These are phyloP conservation scores for Alternaria triticimaculans DNA, from an alignment of 2,329 filamentous ascomycete species.

Conservation along the genomic window DNA sequence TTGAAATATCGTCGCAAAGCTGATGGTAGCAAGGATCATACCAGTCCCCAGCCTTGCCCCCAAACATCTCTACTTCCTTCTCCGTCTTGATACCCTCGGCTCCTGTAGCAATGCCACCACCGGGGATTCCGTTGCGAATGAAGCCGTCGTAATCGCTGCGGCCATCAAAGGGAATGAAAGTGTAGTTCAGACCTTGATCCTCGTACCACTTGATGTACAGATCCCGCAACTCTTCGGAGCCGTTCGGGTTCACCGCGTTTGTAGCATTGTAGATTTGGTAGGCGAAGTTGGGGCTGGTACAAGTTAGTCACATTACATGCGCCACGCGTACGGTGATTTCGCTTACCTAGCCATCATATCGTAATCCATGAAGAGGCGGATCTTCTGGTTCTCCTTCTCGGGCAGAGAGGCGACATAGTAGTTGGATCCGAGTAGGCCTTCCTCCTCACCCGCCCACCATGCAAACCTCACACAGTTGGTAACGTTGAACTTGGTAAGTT, in stretches of 20 bases:
- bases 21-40: conserved; percentile 52
- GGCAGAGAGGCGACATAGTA: conserved; percentile 49
- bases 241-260: conserved; percentile 45
- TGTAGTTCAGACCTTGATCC: conserved; percentile 46
- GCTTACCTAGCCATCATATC: conserved; percentile 50
- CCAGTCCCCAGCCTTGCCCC: conserved; percentile 48
- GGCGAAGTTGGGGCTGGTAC: conserved; percentile 43
- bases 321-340: not conserved
- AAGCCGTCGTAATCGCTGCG: conserved; percentile 53
- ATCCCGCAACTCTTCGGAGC: conserved; percentile 47
- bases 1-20: conserved; percentile 48
- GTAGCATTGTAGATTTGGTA: conserved; percentile 52
- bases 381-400: conserved; percentile 47
- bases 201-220: conserved; percentile 50
- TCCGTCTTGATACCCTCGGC: conserved; percentile 52
- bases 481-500: conserved; percentile 49
- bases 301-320: not conserved
- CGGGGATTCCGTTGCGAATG: conserved; percentile 50
- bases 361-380: conserved; percentile 53
- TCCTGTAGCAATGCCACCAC: conserved; percentile 51
- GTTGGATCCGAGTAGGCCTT: conserved; percentile 49
- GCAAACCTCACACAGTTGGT: conserved; percentile 51
- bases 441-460: conserved; percentile 51
- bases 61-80: conserved; percentile 45
- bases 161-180: conserved; percentile 50